Conservation (phyloP, 768 basidiomycete genomes). For the Xanthoconium purpureum region DNA sequence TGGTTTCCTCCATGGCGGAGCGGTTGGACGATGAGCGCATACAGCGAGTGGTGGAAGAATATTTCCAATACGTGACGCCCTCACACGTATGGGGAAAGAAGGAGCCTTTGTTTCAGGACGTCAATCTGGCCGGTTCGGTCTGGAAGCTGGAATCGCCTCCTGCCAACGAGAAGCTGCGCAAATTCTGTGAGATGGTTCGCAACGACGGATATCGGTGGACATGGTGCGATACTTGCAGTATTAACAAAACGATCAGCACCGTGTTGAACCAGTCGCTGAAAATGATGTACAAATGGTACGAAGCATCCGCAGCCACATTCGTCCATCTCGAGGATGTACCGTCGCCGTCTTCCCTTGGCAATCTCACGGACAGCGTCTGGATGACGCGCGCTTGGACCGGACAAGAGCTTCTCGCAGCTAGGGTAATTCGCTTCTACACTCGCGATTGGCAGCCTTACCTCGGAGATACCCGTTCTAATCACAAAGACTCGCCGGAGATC, state of each 20-base stretch:
- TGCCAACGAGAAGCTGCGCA: constrained; percentile 1
- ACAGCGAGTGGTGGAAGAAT: not conserved
- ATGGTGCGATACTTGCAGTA: constrained; percentile 13
- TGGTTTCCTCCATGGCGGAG: constrained; percentile 8
- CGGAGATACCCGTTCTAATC: not conserved
- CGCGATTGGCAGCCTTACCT: constrained; percentile 10
- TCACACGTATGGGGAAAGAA: constrained; percentile 13
- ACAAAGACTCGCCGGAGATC: constrained; percentile 12
- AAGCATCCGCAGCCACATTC: constrained; percentile 4
- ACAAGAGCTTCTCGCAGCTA: constrained; percentile 13
- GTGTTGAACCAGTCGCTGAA: constrained; percentile 7
- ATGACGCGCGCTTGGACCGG: constrained; percentile 16
- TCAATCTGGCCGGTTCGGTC: not conserved
- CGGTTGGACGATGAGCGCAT: constrained; percentile 3
- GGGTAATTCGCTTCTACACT: constrained; percentile 8
- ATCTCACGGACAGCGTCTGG: constrained; percentile 1
- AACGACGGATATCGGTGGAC: constrained; percentile 14
- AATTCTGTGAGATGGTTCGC: constrained; percentile 6
- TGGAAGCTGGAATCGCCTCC: constrained; percentile 2
- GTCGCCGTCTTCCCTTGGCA: not conserved
- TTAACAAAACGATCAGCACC: constrained; percentile 6
- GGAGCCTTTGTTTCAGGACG: constrained; percentile 10
- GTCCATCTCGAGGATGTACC: not conserved
- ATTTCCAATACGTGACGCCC: constrained; percentile 10
- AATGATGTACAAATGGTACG: constrained; percentile 16